These are phyloP conservation scores for Termitomyces sp. DNA, from an alignment of 768 basidiomycete species.

Conservation along the genomic window DNA sequence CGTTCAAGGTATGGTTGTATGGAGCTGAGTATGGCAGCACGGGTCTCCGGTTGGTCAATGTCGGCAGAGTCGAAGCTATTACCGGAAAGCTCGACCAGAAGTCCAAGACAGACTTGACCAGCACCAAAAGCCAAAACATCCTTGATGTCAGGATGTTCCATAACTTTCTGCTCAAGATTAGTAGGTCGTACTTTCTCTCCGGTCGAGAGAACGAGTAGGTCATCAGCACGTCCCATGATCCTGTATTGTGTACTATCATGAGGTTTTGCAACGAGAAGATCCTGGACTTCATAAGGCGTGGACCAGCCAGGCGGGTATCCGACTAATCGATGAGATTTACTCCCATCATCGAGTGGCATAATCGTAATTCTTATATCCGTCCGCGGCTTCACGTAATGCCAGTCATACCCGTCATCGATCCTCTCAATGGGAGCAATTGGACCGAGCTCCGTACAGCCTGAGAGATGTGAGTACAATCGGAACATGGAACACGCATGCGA, in stretches of 20 bases:
- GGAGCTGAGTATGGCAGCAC: slow-evolving; percentile 19
- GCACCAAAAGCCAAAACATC: slow-evolving; percentile 36
- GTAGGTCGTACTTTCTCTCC: slow-evolving; percentile 40
- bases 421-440: slow-evolving; percentile 33
- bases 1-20: slow-evolving; percentile 29
- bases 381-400: slow-evolving; percentile 35
- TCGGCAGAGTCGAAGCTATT: slow-evolving; percentile 12
- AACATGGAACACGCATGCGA: neutral
- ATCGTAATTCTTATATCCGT: slow-evolving; percentile 29
- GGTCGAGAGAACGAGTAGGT: slow-evolving; percentile 39
- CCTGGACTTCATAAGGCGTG: slow-evolving; percentile 32
- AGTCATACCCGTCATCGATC: slow-evolving; percentile 30
- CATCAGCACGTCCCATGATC: slow-evolving; percentile 37
- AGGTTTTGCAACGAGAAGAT: slow-evolving; percentile 34
- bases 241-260: slow-evolving; percentile 26
- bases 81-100: slow-evolving; percentile 32
- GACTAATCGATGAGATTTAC: slow-evolving; percentile 24
- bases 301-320: slow-evolving; percentile 32
- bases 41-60: slow-evolving; percentile 15
- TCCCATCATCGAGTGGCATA: slow-evolving; percentile 23
- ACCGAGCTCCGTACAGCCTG: slow-evolving; percentile 35
- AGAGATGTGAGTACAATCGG: neutral
- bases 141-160: slow-evolving; percentile 35
- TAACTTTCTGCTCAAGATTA: slow-evolving; percentile 27
- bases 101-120: slow-evolving; percentile 30